These are phyloP conservation scores for Oropetium thomaeum DNA, from an alignment of 176 grass and related monocot species.

Conservation along the genomic window DNA sequence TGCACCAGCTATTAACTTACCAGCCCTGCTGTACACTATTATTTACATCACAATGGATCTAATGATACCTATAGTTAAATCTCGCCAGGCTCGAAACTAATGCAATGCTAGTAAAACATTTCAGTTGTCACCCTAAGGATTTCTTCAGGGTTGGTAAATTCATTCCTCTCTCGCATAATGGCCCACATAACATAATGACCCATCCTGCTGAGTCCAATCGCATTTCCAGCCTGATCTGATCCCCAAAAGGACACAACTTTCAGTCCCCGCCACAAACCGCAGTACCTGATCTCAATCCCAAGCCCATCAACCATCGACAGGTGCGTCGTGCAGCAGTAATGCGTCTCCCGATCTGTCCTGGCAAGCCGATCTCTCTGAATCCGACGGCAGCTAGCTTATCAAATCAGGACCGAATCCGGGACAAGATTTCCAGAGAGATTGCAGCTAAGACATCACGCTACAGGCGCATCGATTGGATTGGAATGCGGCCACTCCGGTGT, in stretches of 20 bases:
- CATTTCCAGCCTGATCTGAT: neutral
- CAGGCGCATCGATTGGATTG: constrained; percentile 14
- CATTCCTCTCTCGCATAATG: neutral
- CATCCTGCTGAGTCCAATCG: neutral
- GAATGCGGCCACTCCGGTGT: neutral
- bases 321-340: constrained; percentile 25
- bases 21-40: neutral
- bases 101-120: neutral
- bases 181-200: neutral
- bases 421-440: constrained; percentile 32
- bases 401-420: constrained; percentile 46
- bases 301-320: constrained; percentile 13
- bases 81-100: neutral
- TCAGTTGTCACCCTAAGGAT: neutral
- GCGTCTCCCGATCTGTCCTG: constrained; percentile 11
- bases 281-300: neutral
- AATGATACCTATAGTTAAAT: neutral
- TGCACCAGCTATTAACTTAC: neutral
- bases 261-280: too few species aligned
- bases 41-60: neutral
- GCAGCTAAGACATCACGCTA: constrained; percentile 8
- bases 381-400: constrained; percentile 15
- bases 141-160: neutral
- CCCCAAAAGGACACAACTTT: neutral
- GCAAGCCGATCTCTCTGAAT: constrained; percentile 26